Base-by-base conservation (phyloP, 2,329 filamentous ascomycete species). In the Colletotrichum lini region DNA sequence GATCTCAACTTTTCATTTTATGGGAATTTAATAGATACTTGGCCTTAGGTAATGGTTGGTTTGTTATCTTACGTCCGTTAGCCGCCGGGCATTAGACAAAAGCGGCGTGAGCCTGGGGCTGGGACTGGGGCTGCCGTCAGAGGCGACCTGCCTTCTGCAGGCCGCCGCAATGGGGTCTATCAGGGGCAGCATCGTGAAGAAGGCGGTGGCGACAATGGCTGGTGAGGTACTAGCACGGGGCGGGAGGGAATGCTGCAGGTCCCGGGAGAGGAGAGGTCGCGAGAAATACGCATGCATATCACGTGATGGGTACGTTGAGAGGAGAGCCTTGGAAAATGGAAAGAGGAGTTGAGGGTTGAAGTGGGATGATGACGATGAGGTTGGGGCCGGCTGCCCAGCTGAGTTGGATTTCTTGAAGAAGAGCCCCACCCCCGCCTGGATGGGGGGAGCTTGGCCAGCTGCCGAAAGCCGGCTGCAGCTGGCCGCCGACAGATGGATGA, bases 61-160 rank as follows among this genome's bases (percentile, higher is more conserved):
- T 44, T 44, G 42, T 6, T 18, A 18, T 44, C 16, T 18, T 44
- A 44, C 6, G 30, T 15, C 53, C n/a, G 10, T 38, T 56, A 56
- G 53, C 18, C 53, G 53, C 53, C 35, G n/a, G 35, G 53, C 35
- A 40, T 23, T 23, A 13, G 53, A 23, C 53, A 23, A 45, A 40
- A 18, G 21, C 38, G 56, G 35, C 53, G 21, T n/a, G 18, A 4
- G 54, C 38, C n/a, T 44, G 21, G 35, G 16, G 53, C 15, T 35
- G 35, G n/a, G 56, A 40, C 57, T 21, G 44, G 44, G 35, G 42
- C 45, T 49, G 23, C 8, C 8, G 30, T 40, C 5, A 21, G 30
- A 18, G 45, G 18, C 42, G 58, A 40, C 26, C 58, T 49, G 56
- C 23, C 58, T 44, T 53, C 60, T 63, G 49, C 60, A 63, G 23